Conservation (phyloP, 2,329 filamentous ascomycete genomes). For the Aspergillus sergii region DNA sequence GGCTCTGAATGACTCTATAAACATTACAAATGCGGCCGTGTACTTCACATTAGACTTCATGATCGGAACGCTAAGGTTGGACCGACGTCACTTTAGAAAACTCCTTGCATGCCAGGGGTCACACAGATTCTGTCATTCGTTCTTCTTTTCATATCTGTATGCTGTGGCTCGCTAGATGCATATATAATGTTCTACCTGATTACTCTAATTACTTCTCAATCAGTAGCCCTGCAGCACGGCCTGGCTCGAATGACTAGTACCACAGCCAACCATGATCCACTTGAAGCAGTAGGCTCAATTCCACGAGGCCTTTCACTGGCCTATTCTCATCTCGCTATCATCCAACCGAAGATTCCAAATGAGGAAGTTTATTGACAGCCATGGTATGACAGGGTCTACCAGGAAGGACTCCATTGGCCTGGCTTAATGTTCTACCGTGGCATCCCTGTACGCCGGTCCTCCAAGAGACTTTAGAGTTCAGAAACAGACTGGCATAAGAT, state of each 20-base stretch:
- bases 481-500: not conserved
- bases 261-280: not conserved
- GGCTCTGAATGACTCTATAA: too few relatives aligned
- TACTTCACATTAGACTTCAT: too few relatives aligned
- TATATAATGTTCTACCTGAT: not conserved
- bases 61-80: too few relatives aligned
- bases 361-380: not conserved
- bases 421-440: too few relatives aligned
- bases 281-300: not conserved
- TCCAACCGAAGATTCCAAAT: too few relatives aligned
- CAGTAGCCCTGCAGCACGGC: not conserved
- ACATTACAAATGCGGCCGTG: too few relatives aligned
- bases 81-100: too few relatives aligned
- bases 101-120: too few relatives aligned
- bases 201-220: not conserved
- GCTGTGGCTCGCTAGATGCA: too few relatives aligned
- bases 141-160: too few relatives aligned
- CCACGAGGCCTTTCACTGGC: not conserved
- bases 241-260: not conserved
- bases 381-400: too few relatives aligned
- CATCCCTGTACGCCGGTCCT: not conserved
- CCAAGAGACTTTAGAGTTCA: accelerated
- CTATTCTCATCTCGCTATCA: not conserved
- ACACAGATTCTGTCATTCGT: too few relatives aligned
- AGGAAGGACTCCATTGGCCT: not conserved